phyloP scores from a whole-genome alignment of 2,329 filamentous ascomycete species.

The Cladosporium sphaerospermum region DNA sequence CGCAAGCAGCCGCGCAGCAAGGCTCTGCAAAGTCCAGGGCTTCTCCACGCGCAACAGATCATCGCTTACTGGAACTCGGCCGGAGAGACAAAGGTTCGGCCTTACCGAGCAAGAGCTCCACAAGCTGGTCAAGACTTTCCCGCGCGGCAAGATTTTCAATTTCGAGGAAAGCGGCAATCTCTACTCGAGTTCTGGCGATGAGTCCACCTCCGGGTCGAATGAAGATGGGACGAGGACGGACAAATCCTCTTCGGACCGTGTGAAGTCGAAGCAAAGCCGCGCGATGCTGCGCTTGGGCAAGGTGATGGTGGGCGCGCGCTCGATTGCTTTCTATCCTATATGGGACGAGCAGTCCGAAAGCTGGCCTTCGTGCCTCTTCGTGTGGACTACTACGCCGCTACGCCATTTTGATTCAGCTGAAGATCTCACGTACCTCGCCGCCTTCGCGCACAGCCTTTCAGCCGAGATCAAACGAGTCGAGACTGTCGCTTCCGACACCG shows the following conservation, averaged over 20 bases:
- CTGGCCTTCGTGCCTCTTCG: slow-evolving; percentile 19
- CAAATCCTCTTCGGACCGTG: neutral
- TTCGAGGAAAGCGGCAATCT: slow-evolving; percentile 16
- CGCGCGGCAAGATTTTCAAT: slow-evolving; percentile 23
- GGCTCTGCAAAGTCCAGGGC: no score
- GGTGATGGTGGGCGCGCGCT: neutral
- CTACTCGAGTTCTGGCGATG: slow-evolving; percentile 18
- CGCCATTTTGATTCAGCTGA: slow-evolving; percentile 31
- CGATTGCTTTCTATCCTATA: slow-evolving; percentile 2
- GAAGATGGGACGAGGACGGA: neutral
- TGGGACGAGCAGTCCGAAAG: slow-evolving; percentile 2
- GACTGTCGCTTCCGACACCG: slow-evolving; percentile 36
- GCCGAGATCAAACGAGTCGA: slow-evolving; percentile 34
- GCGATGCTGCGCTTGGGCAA: no score
- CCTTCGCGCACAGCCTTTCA: slow-evolving; percentile 35
- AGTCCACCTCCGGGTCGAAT: no score
- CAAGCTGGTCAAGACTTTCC: slow-evolving; percentile 17
- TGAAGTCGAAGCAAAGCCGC: neutral
- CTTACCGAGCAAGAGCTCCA: neutral
- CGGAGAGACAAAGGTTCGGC: no score
- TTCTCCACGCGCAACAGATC: no score
- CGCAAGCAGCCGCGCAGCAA: no score
- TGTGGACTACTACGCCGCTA: slow-evolving; percentile 37
- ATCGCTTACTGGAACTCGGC: no score
- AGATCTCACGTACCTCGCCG: slow-evolving; percentile 32